These are phyloP conservation scores for Schwanniomyces vanrijiae DNA, from an alignment of 805 yeast genomes.

Conservation along the genomic window DNA sequence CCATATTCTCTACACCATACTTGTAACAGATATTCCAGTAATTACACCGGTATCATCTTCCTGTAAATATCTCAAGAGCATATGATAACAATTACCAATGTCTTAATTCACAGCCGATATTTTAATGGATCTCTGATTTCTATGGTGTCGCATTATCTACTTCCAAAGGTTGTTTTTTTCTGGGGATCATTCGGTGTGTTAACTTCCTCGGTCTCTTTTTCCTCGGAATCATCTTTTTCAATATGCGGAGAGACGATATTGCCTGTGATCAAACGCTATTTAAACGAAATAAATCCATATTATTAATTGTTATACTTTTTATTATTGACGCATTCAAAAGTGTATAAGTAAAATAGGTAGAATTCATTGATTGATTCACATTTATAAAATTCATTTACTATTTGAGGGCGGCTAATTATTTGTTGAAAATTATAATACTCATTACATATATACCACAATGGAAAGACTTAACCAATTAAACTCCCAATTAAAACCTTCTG, in stretches of 20 bases:
- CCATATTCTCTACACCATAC: too few relatives aligned
- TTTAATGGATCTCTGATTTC: too few relatives aligned
- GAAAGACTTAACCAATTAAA: constrained; percentile 48
- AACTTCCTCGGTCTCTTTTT: constrained; percentile 2
- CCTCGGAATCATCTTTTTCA: constrained; percentile 1
- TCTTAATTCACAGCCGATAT: too few relatives aligned
- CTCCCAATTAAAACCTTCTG: constrained; percentile 42
- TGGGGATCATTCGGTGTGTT: neutral
- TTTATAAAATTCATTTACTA: neutral
- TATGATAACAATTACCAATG: too few relatives aligned
- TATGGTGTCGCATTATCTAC: neutral
- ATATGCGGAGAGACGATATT: constrained; percentile 3
- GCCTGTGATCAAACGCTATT: constrained; percentile 5
- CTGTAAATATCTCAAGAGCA: too few relatives aligned
- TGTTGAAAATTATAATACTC: neutral
- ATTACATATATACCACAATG: constrained; percentile 22
- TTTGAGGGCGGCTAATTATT: neutral
- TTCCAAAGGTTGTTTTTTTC: neutral
- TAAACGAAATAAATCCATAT: constrained; percentile 1
- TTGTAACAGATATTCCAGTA: too few relatives aligned
- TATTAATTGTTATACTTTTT: neutral
- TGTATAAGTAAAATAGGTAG: neutral
- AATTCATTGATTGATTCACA: neutral
- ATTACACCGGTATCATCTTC: too few relatives aligned
- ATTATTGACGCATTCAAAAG: neutral